Base-by-base conservation (phyloP, 2,329 filamentous ascomycete species). In the Diaporthe destruens region DNA sequence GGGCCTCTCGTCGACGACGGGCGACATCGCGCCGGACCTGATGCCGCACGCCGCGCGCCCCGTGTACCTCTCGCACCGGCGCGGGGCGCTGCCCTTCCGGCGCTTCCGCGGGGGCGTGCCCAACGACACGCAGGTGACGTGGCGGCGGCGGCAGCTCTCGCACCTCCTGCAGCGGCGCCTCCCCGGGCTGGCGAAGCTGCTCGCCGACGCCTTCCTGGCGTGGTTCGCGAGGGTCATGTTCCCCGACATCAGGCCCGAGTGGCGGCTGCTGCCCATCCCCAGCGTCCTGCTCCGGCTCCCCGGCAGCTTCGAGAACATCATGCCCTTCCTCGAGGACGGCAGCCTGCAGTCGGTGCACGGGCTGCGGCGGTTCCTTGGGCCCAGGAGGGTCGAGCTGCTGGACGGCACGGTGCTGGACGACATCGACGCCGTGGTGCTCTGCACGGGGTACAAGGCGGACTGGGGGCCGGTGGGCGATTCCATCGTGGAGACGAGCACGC, bases 321-420 rank as follows among this genome's bases (percentile, higher is more conserved):
- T 85, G 29, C 76, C 76, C 6, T 81, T 83, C 5, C 78, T 81
- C 39, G 75, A 77, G 42, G 66, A 70, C 51, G 71, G 73, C 32
- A 53, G 7, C 18, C 53, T 71, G 49, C n/a, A 63, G 61, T 73
- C 71, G 1, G 73, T 73, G 25, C 71, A 71, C 9, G 73, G 73
- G 34, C 51, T 74, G 54, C 73, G 16, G 49, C 59, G 55, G 1
- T 69, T 74, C 55, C 36, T 71, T 23, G 73, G 73, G 8, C 71
- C 71, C 5, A 72, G 69, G 25, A 67, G 39, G 67, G 73, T 73
- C n/a, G 67, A 74, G 59, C 61, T 74, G 0, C 18, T 70, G 12
- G 71, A 73, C 42, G 73, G 73, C n/a, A 68, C 44, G 65, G 59
- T 72, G 11, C 66, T 73, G 11, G 69, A 72, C 3, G 71, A 71